Conservation (phyloP, 441 rosid genomes). For the Macaranga tanarius region DNA sequence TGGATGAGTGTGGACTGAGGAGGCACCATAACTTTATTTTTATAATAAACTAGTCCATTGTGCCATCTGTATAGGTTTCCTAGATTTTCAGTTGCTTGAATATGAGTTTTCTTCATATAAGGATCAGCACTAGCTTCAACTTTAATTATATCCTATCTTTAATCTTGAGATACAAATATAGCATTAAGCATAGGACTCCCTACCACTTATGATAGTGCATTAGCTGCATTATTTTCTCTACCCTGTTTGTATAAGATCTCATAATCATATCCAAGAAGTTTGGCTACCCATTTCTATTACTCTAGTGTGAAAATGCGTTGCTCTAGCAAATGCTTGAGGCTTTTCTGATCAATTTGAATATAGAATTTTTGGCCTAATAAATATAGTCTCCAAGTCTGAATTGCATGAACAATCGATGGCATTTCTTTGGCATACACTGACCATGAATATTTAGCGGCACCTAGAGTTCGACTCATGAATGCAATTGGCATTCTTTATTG, state of each 20-base stretch:
- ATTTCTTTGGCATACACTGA: not conserved
- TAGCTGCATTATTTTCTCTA: not conserved
- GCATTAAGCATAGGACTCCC: not conserved
- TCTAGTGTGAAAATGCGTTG: not conserved
- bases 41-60: no score
- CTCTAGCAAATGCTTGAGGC: not conserved
- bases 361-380: not conserved
- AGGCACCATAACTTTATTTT: no score
- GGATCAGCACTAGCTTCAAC: not conserved
- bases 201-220: not conserved
- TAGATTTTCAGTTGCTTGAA: not conserved
- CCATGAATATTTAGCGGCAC: not conserved
- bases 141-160: not conserved
- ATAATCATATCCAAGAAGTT: conserved; percentile 10
- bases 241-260: not conserved
- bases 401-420: not conserved
- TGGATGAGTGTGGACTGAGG: no score
- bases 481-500: not conserved
- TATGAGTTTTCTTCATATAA: not conserved
- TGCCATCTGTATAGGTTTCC: not conserved
- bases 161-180: not conserved
- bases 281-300: conserved; percentile 5
- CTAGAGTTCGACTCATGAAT: not conserved
- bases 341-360: not conserved
- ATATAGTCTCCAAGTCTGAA: not conserved